Conservation (phyloP, 495 filamentous ascomycete genomes). For the Lasiosphaeria ovina region DNA sequence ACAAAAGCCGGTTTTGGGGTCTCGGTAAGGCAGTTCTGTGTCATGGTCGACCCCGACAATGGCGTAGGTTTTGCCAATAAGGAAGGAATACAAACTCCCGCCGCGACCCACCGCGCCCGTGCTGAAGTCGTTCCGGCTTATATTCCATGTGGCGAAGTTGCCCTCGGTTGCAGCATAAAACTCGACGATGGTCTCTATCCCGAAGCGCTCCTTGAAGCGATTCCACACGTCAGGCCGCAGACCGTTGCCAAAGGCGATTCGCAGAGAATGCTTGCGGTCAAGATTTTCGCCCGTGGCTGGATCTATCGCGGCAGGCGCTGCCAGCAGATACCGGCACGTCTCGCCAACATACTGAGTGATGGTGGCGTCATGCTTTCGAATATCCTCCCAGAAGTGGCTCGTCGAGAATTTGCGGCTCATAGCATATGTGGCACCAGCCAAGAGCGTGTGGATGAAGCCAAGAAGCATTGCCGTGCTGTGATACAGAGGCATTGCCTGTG, state of each 20-base stretch:
- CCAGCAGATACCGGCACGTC: conserved; percentile 85
- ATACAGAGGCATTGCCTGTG: conserved; percentile 88
- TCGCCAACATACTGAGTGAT: conserved; percentile 95
- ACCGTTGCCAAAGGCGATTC: conserved; percentile 88
- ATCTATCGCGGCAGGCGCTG: conserved; percentile 63
- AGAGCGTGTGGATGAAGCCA: conserved; percentile 60
- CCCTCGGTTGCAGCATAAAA: conserved; percentile 93
- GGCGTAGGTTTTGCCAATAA: conserved; percentile 51
- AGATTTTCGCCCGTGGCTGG: conserved; percentile 65
- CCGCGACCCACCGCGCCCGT: conserved; percentile 80
- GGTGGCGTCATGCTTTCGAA: conserved; percentile 68
- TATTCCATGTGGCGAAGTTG: conserved; percentile 68
- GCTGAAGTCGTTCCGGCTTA: conserved; percentile 69
- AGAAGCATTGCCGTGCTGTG: conserved; percentile 80
- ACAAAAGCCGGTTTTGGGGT: conserved; percentile 73
- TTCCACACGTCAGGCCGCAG: conserved; percentile 92
- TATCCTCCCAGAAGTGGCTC: conserved; percentile 78
- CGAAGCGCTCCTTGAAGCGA: conserved; percentile 82
- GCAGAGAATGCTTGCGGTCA: conserved; percentile 74
- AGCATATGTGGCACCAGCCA: conserved; percentile 62
- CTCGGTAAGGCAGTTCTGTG: conserved; percentile 66
- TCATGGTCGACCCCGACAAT: conserved; percentile 73
- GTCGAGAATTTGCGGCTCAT: conserved; percentile 82
- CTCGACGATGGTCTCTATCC: conserved; percentile 74
- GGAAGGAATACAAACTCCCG: conserved; percentile 57